phyloP scores from a whole-genome alignment of 345 rosid species.

The Abelmoschus esculentus region DNA sequence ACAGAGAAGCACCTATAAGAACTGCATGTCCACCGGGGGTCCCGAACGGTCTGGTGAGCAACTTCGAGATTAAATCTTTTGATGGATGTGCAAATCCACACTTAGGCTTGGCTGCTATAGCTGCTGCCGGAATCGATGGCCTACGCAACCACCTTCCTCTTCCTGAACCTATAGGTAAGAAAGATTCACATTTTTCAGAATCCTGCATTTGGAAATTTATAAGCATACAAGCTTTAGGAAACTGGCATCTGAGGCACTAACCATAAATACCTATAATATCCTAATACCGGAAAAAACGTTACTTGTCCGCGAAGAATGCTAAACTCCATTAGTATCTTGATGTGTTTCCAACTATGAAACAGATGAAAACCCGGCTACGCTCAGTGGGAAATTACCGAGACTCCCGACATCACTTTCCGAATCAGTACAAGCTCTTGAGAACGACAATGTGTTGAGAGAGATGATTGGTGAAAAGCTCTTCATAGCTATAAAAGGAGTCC shows the following conservation, averaged over 20 bases:
- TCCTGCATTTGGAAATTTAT: neutral
- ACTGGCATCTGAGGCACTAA: neutral
- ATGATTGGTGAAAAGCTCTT: slow-evolving; percentile 66
- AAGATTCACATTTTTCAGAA: neutral
- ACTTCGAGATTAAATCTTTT: slow-evolving; percentile 82
- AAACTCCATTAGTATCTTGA: neutral
- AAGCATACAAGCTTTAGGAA: neutral
- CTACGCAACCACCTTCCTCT: slow-evolving; percentile 56
- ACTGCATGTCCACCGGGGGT: slow-evolving; percentile 90
- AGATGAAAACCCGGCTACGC: slow-evolving; percentile 58
- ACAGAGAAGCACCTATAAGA: slow-evolving; percentile 78
- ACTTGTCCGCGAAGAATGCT: neutral
- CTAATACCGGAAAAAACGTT: neutral
- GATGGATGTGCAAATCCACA: slow-evolving; percentile 93
- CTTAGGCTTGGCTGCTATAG: slow-evolving; percentile 64
- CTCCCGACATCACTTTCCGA: slow-evolving; percentile 64
- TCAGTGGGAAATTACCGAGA: slow-evolving; percentile 41
- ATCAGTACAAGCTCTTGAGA: slow-evolving; percentile 60
- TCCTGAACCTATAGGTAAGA: slow-evolving; percentile 73
- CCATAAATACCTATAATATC: neutral
- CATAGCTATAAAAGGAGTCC: slow-evolving; percentile 63
- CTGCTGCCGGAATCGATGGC: slow-evolving; percentile 91
- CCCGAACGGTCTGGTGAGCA: slow-evolving; percentile 64
- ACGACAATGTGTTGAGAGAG: slow-evolving; percentile 44
- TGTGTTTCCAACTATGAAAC: slow-evolving; percentile 13